Evolutionary conservation across 768 basidiomycete species (phyloP).

Genomic region (Auricularia cornea): DNA sequence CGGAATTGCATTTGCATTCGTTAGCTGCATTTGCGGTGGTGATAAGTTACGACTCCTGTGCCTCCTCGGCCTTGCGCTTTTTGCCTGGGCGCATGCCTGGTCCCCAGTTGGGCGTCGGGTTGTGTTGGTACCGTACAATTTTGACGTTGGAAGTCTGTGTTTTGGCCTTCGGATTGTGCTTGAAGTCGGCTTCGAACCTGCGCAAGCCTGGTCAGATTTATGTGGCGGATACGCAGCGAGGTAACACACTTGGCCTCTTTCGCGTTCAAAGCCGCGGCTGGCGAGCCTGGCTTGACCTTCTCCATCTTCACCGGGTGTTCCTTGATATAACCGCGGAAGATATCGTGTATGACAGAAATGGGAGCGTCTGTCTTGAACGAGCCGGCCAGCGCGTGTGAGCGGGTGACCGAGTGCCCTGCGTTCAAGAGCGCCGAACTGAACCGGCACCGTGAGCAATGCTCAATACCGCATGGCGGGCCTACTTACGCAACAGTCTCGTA

Average conservation of each 20-base stretch:
- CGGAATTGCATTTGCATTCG: neutral
- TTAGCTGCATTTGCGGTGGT: neutral
- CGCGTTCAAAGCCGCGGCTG: conserved; percentile 56
- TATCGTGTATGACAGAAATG: conserved; percentile 61
- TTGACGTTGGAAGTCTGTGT: conserved; percentile 58
- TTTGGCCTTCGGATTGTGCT: conserved; percentile 56
- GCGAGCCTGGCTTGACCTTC: conserved; percentile 69
- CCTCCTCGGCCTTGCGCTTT: conserved; percentile 17
- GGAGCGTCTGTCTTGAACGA: conserved; percentile 87
- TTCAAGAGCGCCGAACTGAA: conserved; percentile 81
- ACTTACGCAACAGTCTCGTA: conserved; percentile 67
- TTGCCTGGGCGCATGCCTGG: conserved; percentile 58
- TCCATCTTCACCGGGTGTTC: conserved; percentile 73
- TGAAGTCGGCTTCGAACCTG: conserved; percentile 66
- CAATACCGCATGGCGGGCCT: too few species aligned
- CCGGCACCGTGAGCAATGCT: too few species aligned
- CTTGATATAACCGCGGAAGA: conserved; percentile 82
- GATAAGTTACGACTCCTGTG: conserved; percentile 9
- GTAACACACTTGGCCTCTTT: conserved; percentile 51
- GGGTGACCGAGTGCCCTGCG: conserved; percentile 74
- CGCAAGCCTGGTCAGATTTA: conserved; percentile 6
- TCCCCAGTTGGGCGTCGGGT: conserved; percentile 91
- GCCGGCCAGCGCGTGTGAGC: conserved; percentile 84
- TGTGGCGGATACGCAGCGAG: too few species aligned
- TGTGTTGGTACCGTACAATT: conserved; percentile 82